Base-by-base conservation (phyloP, 208 protist species). In the Wallacemonas sp. region DNA sequence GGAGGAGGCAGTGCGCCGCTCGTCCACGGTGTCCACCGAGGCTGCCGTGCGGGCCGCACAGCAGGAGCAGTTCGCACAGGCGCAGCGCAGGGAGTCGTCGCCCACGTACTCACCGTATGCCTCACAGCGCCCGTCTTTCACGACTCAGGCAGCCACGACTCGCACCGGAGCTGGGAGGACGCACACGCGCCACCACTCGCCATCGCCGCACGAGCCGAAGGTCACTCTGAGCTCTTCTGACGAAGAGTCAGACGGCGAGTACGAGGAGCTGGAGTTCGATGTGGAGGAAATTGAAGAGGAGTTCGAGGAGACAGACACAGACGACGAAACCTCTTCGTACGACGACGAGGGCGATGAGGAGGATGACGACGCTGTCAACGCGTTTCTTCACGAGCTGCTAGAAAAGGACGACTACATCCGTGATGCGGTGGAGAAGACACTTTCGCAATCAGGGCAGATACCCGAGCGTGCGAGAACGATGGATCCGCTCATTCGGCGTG, bases 401-500 rank as follows among this genome's bases (percentile, higher is more conserved):
- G 21, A 30, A n/a, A 48, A 30, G 26, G 55, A 62, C n/a, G 55
- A 26, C 13, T 44, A 36, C 24, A 36, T 62, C 3, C 34, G 55
- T 1, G 55, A 21, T 4, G 55, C 55, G 3, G 55, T 62, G 37
- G 38, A 46, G 26, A 48, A 44, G 26, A 62, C 55, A 9, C 39
- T 62, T 3, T 34, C 50, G 32, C 50, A 57, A n/a, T 24, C 50
- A 3, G 55, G 39, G 6, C 55, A 48, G 37, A 17, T 37, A 0
- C n/a, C n/a, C 6, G 0, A 42, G 24, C 22, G 46, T 15, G 41
- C 45, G 17, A 44, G 50, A 52, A 59, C 76, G 1, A 70, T 78
- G 41, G 39, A 78, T 45, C 50, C 67, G 33, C 67, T 77, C 33
- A 63, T 77, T 21, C 71, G 71, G 33, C 71, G 67, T 6, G 73